Percentiles rank a stretch among this genome's conserved stretches.
phyloP scores from a whole-genome alignment of 495 filamentous ascomycete genomes.

The Aspergillus diversus region DNA sequence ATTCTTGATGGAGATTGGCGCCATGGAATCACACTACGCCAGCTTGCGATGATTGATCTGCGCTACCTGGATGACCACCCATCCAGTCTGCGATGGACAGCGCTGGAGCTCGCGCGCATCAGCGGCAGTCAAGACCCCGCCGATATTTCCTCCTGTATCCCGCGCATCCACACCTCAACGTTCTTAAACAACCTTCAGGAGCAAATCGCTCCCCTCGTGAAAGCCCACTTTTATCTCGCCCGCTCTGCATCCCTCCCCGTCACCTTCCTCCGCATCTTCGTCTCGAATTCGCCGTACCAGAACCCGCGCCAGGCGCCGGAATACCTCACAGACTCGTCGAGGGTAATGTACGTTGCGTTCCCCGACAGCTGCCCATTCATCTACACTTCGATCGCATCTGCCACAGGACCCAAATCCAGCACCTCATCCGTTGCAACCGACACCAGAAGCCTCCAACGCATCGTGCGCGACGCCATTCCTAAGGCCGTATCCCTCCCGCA shows the following conservation, averaged over 20 bases:
- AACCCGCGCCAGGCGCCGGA: conserved; percentile 42
- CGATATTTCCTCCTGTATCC: conserved; percentile 55
- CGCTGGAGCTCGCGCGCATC: conserved; percentile 59
- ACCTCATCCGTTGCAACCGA: conserved; percentile 50
- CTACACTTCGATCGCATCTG: conserved; percentile 65
- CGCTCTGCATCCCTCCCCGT: conserved; percentile 65
- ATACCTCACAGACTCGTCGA: conserved; percentile 56
- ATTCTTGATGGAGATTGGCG: conserved; percentile 84
- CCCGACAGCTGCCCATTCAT: conserved; percentile 75
- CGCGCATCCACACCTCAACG: conserved; percentile 73
- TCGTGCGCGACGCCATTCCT: conserved; percentile 74
- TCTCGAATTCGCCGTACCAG: conserved; percentile 75
- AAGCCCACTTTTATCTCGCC: conserved; percentile 77
- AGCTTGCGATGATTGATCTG: conserved; percentile 79
- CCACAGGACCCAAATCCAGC: conserved; percentile 34
- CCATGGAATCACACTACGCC: conserved; percentile 72
- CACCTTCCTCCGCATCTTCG: conserved; percentile 72
- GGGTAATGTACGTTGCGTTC: conserved; percentile 76
- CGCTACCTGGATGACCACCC: conserved; percentile 80
- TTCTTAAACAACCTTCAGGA: conserved; percentile 74
- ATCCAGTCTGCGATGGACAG: conserved; percentile 72
- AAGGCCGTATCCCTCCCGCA: conserved; percentile 73
- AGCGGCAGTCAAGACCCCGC: conserved; percentile 25
- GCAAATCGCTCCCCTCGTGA: conserved; percentile 72
- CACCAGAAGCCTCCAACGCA: conserved; percentile 63